These are phyloP conservation scores for Sanghuangporus weigelae DNA, from an alignment of 1,284 basidiomycete genomes.

Conservation along the genomic window DNA sequence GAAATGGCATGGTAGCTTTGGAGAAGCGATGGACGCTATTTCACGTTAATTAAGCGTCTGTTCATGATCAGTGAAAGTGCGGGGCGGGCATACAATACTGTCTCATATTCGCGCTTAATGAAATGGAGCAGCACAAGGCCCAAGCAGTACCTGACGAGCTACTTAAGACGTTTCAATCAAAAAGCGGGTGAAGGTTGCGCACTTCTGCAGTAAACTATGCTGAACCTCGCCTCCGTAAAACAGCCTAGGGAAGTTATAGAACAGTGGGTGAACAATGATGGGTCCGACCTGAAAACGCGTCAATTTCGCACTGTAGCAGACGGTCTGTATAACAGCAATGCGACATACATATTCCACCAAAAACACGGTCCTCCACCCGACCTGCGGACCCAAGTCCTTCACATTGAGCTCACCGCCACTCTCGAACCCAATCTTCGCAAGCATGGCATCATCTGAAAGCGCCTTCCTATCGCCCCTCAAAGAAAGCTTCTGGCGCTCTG, in stretches of 20 bases:
- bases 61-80: neutral
- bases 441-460: constrained; percentile 56
- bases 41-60: neutral
- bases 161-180: constrained; percentile 3
- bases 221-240: constrained; percentile 67
- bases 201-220: constrained; percentile 80
- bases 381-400: constrained; percentile 87
- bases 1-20: constrained; percentile 87
- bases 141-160: constrained; percentile 63
- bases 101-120: constrained; percentile 90
- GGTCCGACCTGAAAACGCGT: constrained; percentile 68
- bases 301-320: constrained; percentile 2
- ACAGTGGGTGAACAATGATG: constrained; percentile 84
- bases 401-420: constrained; percentile 61
- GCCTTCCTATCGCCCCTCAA: constrained; percentile 55
- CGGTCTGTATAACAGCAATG: neutral
- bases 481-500: constrained; percentile 69
- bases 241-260: constrained; percentile 69
- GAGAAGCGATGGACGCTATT: constrained; percentile 88
- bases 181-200: constrained; percentile 20
- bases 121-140: constrained; percentile 84
- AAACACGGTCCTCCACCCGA: constrained; percentile 84
- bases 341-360: constrained; percentile 84
- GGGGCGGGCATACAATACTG: constrained; percentile 62
- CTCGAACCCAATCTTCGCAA: constrained; percentile 52